Percentiles rank a stretch among this genome's conserved stretches.
Conservation (phyloP, 495 filamentous ascomycete genomes). For the Neurospora sp. region DNA sequence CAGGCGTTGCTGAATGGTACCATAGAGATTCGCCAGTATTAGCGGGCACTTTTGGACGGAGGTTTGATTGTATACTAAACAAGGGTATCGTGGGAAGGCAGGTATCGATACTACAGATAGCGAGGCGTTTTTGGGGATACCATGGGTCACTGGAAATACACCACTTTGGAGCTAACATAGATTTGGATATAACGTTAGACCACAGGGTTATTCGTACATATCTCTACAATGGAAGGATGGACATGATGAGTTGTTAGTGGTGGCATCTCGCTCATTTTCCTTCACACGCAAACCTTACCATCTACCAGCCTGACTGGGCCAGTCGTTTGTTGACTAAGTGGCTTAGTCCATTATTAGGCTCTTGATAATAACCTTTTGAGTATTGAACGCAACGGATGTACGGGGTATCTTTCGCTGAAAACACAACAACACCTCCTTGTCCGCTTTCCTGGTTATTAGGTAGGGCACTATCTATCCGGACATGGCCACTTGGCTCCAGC, state of each 20-base stretch:
- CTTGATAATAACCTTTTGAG: background rate
- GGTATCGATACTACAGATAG: background rate
- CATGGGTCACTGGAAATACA: background rate
- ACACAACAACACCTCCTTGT: background rate
- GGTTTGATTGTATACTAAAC: background rate
- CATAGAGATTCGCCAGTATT: background rate
- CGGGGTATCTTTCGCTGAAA: background rate
- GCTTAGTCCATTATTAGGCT: background rate
- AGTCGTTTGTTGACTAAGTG: background rate
- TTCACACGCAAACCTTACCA: background rate
- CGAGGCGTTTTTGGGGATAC: background rate
- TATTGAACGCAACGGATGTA: background rate
- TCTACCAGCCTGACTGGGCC: too few relatives aligned
- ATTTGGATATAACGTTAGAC: background rate
- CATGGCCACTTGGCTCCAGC: background rate
- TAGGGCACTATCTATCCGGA: background rate
- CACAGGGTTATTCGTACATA: background rate
- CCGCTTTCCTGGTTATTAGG: background rate
- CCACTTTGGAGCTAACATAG: background rate
- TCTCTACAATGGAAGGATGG: background rate
- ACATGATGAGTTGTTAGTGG: background rate
- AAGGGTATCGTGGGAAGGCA: background rate
- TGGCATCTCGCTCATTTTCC: background rate
- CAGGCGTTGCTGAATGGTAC: constrained; percentile 18
- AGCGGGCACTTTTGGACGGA: background rate